Conservation (phyloP, 148 eudicot genomes). For the Pouteria glomerata region DNA sequence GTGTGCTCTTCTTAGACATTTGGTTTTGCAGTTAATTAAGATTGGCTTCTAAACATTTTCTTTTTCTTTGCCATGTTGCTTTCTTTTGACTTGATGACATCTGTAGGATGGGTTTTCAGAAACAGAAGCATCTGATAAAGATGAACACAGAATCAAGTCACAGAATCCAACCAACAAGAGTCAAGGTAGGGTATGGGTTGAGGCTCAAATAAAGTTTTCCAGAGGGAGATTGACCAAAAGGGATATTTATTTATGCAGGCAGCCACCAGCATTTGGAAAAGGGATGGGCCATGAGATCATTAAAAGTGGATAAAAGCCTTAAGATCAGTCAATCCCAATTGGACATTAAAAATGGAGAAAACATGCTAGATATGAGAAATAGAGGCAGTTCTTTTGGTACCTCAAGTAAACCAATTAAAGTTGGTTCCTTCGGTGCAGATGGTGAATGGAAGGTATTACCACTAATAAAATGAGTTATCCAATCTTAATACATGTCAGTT, state of each 20-base stretch:
- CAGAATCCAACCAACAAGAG: constrained; percentile 29
- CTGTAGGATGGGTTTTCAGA: constrained; percentile 55
- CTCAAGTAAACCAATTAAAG: constrained; percentile 13
- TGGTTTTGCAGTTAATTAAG: background rate
- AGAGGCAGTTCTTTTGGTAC: constrained; percentile 1
- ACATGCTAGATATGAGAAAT: background rate
- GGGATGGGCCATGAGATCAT: constrained; percentile 9
- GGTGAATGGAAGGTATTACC: constrained; percentile 48
- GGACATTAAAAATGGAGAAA: too few relatives aligned
- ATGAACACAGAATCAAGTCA: constrained; percentile 39
- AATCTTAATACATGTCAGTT: constrained; percentile 19
- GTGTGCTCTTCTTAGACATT: background rate
- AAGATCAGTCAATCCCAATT: too few relatives aligned
- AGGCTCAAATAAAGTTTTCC: constrained; percentile 2
- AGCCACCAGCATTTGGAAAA: constrained; percentile 18
- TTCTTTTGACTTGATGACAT: background rate
- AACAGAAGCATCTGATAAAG: constrained; percentile 40
- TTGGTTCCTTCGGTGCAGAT: constrained; percentile 20
- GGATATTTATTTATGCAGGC: constrained; percentile 26
- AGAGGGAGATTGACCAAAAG: constrained; percentile 9
- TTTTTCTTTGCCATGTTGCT: constrained; percentile 2
- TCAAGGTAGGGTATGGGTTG: constrained; percentile 53
- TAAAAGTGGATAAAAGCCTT: too few relatives aligned
- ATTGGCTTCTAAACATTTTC: background rate
- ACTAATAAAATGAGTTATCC: constrained; percentile 6